Evolutionary conservation across 805 yeast species (phyloP), one percentile per base, ranked within the genome.

Genomic region (Wickerhamiella dianesei): DNA sequence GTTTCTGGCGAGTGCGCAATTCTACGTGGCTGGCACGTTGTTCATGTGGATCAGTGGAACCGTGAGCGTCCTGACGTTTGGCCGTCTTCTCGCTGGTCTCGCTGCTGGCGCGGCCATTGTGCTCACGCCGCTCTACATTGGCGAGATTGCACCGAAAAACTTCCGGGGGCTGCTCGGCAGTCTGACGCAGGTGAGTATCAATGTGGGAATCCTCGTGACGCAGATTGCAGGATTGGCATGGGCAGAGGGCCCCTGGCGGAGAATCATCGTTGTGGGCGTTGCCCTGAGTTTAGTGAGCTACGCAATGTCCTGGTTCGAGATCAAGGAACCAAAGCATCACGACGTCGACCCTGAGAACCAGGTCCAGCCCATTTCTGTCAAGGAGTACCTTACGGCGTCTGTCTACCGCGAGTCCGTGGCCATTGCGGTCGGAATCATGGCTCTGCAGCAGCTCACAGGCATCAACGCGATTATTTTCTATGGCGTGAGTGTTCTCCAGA

Each of bases 61-160:
- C 9, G 73, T 73, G 50, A 3, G 44, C 3, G 50, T 59, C 1
- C 62, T 89, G 51, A 57, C 76, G 12, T 3, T 74, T 13, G 96
- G 96, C 0, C 71, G 98, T 49, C 71, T 86, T 47, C 55, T 84
- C 3, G 75, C 84, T 17, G 98, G 98, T 0, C 43, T 86, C 2
- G 94, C 83, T 1, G 94, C 96, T 5, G 98, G 98, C 3, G 70
- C 79, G 12, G 80, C 89, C 1, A 73, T 92, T 48, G 97, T 92
- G 3, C 77, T 83, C 16, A 81, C 87, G 0, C 94, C 97, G 0
- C 63, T 92, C 50, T 79, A 77, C 54, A 76, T 92, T 56, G 81
- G 79, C 59, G 95, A 87, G 63, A 72, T 87, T 9, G 69, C 92
- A 5, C 96, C 96, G 0, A 62, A 70, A 1, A 68, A 68, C 3